Percentiles rank a stretch among this genome's conserved stretches.
Conservation (phyloP, 352 stramenopile species). For the Pelagophyceae sp. region DNA sequence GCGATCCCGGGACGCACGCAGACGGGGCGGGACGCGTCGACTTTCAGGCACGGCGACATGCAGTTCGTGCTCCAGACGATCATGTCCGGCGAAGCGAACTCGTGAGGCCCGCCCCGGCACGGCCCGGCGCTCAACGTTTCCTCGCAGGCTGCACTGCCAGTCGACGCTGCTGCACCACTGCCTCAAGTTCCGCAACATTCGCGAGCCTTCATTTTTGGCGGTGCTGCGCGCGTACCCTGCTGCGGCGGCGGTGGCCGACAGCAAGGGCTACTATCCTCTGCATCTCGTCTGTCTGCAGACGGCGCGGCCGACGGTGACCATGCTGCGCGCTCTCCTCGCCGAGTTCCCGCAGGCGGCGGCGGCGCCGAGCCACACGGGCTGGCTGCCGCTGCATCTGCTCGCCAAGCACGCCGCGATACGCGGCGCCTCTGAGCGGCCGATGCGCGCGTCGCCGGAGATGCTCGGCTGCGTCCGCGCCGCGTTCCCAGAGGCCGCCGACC, state of each 20-base stretch:
- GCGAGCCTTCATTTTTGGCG: not conserved
- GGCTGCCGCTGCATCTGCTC: slow-evolving; percentile 9
- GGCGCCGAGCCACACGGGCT: not conserved
- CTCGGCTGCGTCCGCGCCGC: not conserved
- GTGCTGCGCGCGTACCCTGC: not conserved
- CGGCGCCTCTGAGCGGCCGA: not conserved
- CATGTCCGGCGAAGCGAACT: not conserved
- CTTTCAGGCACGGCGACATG: not conserved
- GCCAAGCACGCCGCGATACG: not conserved
- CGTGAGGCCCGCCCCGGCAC: too few relatives aligned
- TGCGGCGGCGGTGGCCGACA: not conserved
- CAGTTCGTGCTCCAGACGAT: not conserved
- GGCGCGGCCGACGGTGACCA: slow-evolving; percentile 12
- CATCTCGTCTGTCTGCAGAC: not conserved
- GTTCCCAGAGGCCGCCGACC: not conserved
- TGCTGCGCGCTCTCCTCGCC: not conserved
- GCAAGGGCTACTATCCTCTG: not conserved
- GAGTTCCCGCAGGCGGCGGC: not conserved
- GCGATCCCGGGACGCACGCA: too few relatives aligned
- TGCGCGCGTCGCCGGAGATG: not conserved
- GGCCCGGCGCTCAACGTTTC: not conserved
- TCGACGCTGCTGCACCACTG: not conserved
- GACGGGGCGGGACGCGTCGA: too few relatives aligned
- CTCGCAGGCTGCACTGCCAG: not conserved
- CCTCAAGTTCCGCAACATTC: not conserved